These are phyloP conservation scores for Xanthoceras sorbifolium DNA, from an alignment of 345 rosid species.

Conservation along the genomic window DNA sequence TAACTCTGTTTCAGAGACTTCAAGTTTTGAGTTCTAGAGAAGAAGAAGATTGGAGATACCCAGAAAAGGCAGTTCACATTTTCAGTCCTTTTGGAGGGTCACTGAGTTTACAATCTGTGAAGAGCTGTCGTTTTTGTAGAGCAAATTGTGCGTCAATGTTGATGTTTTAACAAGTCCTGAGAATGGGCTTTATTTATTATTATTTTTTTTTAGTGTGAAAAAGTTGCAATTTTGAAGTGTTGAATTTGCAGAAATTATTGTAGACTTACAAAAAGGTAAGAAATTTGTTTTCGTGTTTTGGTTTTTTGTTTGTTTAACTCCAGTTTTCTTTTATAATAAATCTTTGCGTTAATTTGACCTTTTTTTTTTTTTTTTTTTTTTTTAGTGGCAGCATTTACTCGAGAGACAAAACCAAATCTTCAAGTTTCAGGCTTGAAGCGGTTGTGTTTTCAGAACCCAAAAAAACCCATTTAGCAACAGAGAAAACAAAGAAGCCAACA, in stretches of 20 bases:
- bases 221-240: constrained; percentile 1
- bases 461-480: background rate
- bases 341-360: constrained; percentile 14
- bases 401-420: constrained; percentile 7
- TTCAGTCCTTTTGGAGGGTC: background rate
- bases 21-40: constrained; percentile 24
- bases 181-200: background rate
- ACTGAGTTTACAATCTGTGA: background rate
- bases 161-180: background rate
- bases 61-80: background rate
- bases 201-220: background rate
- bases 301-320: background rate
- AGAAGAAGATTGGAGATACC: constrained; percentile 2
- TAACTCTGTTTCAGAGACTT: constrained; percentile 27
- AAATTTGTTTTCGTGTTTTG: constrained; percentile 10
- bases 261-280: constrained; percentile 10
- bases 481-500: constrained; percentile 4
- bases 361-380: background rate
- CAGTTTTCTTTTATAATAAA: background rate
- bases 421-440: background rate
- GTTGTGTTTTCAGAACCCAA: background rate
- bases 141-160: background rate
- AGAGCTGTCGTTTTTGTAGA: background rate
- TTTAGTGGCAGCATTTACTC: constrained; percentile 9
- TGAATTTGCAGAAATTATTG: constrained; percentile 2